phyloP scores from a whole-genome alignment of 2,329 filamentous ascomycete species.

The Diaporthe aspalathi region DNA sequence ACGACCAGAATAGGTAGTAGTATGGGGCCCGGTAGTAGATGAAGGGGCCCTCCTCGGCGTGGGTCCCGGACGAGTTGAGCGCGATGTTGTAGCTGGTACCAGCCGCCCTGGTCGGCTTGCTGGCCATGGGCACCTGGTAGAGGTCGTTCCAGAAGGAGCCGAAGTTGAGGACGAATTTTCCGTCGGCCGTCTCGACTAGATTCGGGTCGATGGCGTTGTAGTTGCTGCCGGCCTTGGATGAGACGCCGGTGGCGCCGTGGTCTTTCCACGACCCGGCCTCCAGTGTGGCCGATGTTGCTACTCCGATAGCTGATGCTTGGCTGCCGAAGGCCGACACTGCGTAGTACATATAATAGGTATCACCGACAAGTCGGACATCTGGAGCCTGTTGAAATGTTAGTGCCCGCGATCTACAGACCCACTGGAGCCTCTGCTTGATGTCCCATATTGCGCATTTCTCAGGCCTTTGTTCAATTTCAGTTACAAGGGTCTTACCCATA shows the following conservation, averaged over 20 bases:
- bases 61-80: slow-evolving; percentile 61
- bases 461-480: no score
- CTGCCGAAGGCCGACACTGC: slow-evolving; percentile 70
- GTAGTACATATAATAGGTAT: slow-evolving; percentile 75
- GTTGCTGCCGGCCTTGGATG: slow-evolving; percentile 52
- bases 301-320: slow-evolving; percentile 72
- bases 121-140: slow-evolving; percentile 66
- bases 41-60: slow-evolving; percentile 67
- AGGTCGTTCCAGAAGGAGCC: slow-evolving; percentile 77
- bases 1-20: slow-evolving; percentile 74
- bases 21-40: slow-evolving; percentile 66
- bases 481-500: slow-evolving; percentile 51
- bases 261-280: slow-evolving; percentile 70
- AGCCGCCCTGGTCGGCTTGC: slow-evolving; percentile 46
- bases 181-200: slow-evolving; percentile 55
- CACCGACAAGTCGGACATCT: slow-evolving; percentile 68
- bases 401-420: no score
- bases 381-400: slow-evolving; percentile 63
- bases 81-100: slow-evolving; percentile 58
- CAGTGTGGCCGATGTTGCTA: slow-evolving; percentile 58
- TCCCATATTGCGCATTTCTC: not conserved
- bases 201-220: slow-evolving; percentile 74
- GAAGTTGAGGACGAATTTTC: slow-evolving; percentile 65
- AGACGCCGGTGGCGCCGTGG: slow-evolving; percentile 65
- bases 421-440: not conserved